Percentiles rank a stretch among this genome's conserved stretches.
These are phyloP conservation scores for Hyaloscypha hepaticicola DNA, from an alignment of 495 filamentous ascomycete species.

Conservation along the genomic window DNA sequence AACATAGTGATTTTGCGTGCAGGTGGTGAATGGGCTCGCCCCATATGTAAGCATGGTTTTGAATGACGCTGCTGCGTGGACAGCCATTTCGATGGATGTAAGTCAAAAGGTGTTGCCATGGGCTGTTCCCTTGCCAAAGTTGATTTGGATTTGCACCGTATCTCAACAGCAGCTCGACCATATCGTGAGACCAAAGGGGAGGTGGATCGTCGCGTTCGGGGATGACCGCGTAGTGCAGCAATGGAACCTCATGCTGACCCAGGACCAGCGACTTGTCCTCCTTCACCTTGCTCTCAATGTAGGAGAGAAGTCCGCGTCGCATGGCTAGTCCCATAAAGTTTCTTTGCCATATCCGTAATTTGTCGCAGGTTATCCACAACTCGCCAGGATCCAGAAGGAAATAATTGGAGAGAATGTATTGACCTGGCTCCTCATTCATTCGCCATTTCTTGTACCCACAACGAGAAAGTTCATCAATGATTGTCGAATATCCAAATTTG, in stretches of 20 bases:
- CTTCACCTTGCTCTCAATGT: neutral
- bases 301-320: neutral
- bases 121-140: neutral
- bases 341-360: neutral
- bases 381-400: neutral
- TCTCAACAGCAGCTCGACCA: neutral
- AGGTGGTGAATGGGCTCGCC: neutral
- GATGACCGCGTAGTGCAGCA: neutral
- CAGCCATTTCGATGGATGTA: neutral
- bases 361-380: neutral
- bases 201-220: neutral
- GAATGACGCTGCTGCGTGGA: neutral
- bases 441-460: neutral
- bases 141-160: slow-evolving; percentile 5
- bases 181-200: neutral
- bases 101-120: neutral
- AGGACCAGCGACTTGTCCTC: neutral
- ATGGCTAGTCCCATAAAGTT: neutral
- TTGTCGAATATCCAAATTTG: neutral
- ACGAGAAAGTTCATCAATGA: neutral
- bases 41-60: neutral
- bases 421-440: neutral
- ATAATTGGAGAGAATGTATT: neutral
- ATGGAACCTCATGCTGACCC: neutral
- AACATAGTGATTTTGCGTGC: neutral